Evolutionary conservation across 2,329 filamentous ascomycete species (phyloP).

Genomic region (Diaporthe helianthi): DNA sequence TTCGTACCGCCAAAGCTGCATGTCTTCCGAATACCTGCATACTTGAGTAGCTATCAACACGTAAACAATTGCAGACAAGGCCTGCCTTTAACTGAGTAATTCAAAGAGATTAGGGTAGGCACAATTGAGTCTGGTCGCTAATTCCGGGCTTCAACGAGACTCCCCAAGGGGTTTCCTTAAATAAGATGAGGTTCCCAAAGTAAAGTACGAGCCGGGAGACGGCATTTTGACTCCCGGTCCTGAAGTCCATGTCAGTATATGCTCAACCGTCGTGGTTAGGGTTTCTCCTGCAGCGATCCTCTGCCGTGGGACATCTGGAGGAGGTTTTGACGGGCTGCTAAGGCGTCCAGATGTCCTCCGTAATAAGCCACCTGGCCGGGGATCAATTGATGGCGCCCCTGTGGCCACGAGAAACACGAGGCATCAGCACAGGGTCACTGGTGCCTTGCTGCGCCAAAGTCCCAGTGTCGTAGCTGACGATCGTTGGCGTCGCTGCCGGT

Average conservation of each 20-base stretch:
- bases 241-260: background rate
- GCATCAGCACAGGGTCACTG: background rate
- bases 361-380: background rate
- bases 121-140: background rate
- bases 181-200: background rate
- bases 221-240: background rate
- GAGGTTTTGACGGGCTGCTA: too few species aligned
- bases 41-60: too few species aligned
- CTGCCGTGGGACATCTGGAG: too few species aligned
- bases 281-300: background rate
- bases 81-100: background rate
- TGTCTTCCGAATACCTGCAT: background rate
- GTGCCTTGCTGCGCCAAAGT: slow-evolving; percentile 16
- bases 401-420: background rate
- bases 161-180: too few species aligned
- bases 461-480: slow-evolving; percentile 20
- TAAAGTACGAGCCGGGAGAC: background rate
- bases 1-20: background rate
- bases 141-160: background rate
- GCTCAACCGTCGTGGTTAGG: background rate
- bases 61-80: background rate
- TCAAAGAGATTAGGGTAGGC: background rate
- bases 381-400: background rate
- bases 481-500: slow-evolving; percentile 12
- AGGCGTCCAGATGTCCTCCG: too few species aligned